Conservation (phyloP, 176 grass and related monocot species). For the Musa schizocarpa region DNA sequence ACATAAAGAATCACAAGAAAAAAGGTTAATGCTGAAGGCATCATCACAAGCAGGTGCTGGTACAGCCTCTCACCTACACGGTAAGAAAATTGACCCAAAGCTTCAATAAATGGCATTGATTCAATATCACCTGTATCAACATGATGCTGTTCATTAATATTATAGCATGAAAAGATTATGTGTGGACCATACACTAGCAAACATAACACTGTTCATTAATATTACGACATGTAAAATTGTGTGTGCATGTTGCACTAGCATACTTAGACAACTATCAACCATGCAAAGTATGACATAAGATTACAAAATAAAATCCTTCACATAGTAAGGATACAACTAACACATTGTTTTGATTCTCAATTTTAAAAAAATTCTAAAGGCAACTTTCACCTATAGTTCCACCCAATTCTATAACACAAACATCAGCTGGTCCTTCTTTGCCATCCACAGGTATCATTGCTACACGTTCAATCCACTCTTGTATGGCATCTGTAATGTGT, state of each 20-base stretch:
- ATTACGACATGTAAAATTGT: too few relatives aligned
- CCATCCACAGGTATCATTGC: conserved; percentile 64
- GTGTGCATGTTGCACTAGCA: too few relatives aligned
- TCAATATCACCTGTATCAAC: conserved; percentile 39
- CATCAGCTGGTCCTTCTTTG: conserved; percentile 58
- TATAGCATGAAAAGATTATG: too few relatives aligned
- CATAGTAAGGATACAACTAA: background rate
- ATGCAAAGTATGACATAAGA: too few relatives aligned
- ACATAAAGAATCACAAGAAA: background rate
- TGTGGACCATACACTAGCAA: too few relatives aligned
- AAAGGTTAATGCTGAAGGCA: background rate
- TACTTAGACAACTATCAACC: too few relatives aligned
- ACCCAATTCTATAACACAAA: conserved; percentile 63
- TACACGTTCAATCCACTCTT: conserved; percentile 63
- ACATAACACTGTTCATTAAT: too few relatives aligned
- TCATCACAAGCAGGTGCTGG: background rate
- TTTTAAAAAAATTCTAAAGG: background rate
- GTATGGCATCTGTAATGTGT: conserved; percentile 74
- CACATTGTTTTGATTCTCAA: background rate
- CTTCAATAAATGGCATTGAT: conserved; percentile 44
- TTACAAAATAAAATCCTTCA: background rate
- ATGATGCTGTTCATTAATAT: background rate
- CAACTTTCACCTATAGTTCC: conserved; percentile 52
- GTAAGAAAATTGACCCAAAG: conserved; percentile 42
- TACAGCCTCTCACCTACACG: conserved; percentile 29